Percentiles rank a stretch among this genome's conserved stretches.
Conservation (phyloP, 805 yeast species). For the Hanseniaspora thailandica region DNA sequence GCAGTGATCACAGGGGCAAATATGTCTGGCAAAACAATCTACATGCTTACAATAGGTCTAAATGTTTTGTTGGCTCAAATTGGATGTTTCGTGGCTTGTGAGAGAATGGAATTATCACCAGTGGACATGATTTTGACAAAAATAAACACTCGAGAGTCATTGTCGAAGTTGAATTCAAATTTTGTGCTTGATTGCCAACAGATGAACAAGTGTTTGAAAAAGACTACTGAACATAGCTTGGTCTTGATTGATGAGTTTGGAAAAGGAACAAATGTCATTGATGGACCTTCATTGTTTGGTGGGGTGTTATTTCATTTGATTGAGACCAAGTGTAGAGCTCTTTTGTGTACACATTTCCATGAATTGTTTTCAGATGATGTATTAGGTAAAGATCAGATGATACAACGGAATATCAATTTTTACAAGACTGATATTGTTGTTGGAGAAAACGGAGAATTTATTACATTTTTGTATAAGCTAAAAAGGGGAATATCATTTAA, state of each 20-base stretch:
- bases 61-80: constrained; percentile 41
- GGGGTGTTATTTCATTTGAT: constrained; percentile 25
- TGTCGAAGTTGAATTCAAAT: constrained; percentile 35
- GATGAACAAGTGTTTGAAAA: constrained; percentile 34
- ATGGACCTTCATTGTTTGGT: constrained; percentile 38
- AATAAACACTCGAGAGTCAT: constrained; percentile 33
- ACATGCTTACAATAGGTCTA: constrained; percentile 38
- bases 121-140: constrained; percentile 40
- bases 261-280: constrained; percentile 38
- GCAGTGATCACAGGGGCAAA: constrained; percentile 40
- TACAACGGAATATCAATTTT: constrained; percentile 23
- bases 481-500: constrained; percentile 26
- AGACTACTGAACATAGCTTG: constrained; percentile 33
- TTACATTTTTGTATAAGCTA: constrained; percentile 30
- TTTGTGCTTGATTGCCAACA: constrained; percentile 40
- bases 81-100: constrained; percentile 46
- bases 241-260: constrained; percentile 45
- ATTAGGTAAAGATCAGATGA: constrained; percentile 16
- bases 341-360: constrained; percentile 37
- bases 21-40: constrained; percentile 43
- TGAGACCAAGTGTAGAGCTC: constrained; percentile 20
- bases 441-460: constrained; percentile 13
- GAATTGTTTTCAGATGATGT: constrained; percentile 29
- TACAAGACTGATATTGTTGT: constrained; percentile 29
- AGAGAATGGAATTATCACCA: constrained; percentile 35